phyloP scores from a whole-genome alignment of 2,329 filamentous ascomycete genomes.

The Talaromyces sp. region DNA sequence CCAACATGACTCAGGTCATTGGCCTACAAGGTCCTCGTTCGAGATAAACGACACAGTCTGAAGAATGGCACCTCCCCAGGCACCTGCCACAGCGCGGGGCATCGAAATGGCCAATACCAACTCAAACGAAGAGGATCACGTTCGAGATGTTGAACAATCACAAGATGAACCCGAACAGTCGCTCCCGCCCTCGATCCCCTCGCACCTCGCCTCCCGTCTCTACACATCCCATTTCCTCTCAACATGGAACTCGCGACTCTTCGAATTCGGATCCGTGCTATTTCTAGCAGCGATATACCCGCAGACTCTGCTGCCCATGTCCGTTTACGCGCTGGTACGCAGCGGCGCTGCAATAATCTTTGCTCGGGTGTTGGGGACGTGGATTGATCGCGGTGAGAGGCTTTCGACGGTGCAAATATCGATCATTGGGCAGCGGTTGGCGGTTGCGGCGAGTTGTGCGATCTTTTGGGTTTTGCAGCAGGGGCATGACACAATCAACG shows the following conservation, averaged over 20 bases:
- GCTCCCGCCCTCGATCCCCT: neutral
- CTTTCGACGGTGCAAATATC: slow-evolving; percentile 52
- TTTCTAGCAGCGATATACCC: slow-evolving; percentile 57
- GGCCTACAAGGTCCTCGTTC: neutral
- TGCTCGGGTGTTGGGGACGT: slow-evolving; percentile 56
- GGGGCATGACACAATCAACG: neutral
- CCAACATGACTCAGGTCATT: neutral
- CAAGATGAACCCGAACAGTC: neutral
- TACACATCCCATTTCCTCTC: slow-evolving; percentile 62
- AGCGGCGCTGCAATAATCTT: slow-evolving; percentile 57
- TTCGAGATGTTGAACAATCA: neutral
- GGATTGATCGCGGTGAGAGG: slow-evolving; percentile 57
- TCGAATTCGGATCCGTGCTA: slow-evolving; percentile 61
- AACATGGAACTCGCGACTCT: slow-evolving; percentile 62
- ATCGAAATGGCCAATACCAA: neutral
- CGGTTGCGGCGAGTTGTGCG: slow-evolving; percentile 11
- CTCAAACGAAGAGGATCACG: neutral
- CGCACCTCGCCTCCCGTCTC: slow-evolving; percentile 31
- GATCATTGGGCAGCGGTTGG: slow-evolving; percentile 33
- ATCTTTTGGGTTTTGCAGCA: slow-evolving; percentile 11
- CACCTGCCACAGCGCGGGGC: neutral
- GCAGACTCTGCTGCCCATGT: slow-evolving; percentile 61
- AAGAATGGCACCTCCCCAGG: neutral
- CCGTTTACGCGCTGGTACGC: slow-evolving; percentile 65
- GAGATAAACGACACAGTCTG: no score